These are phyloP conservation scores for Apiotrichum domesticum DNA, from an alignment of 1,284 basidiomycete genomes.

Conservation along the genomic window DNA sequence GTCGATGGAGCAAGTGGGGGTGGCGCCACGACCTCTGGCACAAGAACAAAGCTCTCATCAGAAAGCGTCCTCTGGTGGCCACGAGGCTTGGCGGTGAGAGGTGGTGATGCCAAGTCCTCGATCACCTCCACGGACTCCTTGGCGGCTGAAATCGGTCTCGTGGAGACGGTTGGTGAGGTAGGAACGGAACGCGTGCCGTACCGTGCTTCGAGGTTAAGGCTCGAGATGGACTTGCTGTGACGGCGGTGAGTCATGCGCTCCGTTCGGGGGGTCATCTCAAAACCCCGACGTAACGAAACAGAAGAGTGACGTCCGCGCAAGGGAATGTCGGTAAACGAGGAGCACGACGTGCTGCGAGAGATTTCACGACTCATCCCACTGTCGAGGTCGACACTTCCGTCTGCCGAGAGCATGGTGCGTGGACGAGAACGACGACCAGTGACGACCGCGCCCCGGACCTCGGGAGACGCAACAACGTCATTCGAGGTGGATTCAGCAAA, in stretches of 20 bases:
- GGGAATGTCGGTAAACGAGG: slow-evolving; percentile 5
- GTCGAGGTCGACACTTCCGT: neutral
- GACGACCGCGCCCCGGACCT: slow-evolving; percentile 9
- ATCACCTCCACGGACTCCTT: neutral
- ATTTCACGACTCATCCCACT: neutral
- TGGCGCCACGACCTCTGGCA: neutral
- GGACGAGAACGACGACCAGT: neutral
- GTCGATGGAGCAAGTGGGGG: neutral
- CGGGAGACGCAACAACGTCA: slow-evolving; percentile 6
- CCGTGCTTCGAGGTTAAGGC: neutral
- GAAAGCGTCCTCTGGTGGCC: neutral
- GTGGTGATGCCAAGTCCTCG: neutral
- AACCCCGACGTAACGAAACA: slow-evolving; percentile 1
- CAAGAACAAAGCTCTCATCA: slow-evolving; percentile 2
- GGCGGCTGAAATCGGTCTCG: neutral
- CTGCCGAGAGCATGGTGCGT: neutral
- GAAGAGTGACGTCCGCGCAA: slow-evolving; percentile 3
- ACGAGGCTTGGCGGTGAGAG: neutral
- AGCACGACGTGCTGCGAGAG: slow-evolving; percentile 12
- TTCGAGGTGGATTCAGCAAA: slow-evolving; percentile 10
- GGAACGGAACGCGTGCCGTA: neutral
- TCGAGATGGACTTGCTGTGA: slow-evolving; percentile 1
- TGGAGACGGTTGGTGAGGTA: neutral
- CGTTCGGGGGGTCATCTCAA: slow-evolving; percentile 1
- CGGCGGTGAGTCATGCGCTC: neutral